These are phyloP conservation scores for Eucalyptus cladocalyx DNA, from an alignment of 345 rosid genomes.

Conservation along the genomic window DNA sequence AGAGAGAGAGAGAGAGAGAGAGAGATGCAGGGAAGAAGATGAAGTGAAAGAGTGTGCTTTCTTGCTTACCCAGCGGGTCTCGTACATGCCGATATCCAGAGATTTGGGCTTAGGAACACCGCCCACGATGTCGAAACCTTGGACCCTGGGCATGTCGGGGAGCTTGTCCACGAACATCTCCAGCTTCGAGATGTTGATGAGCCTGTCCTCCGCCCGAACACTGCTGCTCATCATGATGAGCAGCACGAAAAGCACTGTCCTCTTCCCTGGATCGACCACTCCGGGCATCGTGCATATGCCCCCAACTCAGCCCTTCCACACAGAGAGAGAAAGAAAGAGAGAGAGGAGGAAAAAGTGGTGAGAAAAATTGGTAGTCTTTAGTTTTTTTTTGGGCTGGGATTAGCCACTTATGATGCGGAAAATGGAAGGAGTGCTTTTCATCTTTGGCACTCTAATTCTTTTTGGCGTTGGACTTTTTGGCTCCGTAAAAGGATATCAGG, in stretches of 20 bases:
- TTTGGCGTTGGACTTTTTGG: not conserved
- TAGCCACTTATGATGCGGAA: not conserved
- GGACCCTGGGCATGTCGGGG: constrained; percentile 53
- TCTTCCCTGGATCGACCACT: not conserved
- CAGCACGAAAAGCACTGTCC: not conserved
- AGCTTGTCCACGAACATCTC: constrained; percentile 76
- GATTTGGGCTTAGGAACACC: constrained; percentile 29
- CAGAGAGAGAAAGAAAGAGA: not conserved
- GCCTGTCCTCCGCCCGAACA: constrained; percentile 13
- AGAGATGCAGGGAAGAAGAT: not conserved
- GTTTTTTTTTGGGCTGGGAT: not conserved
- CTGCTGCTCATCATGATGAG: not conserved
- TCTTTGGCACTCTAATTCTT: not conserved
- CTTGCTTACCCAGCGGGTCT: constrained; percentile 50
- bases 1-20: not conserved
- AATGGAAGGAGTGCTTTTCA: not conserved
- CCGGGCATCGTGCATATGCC: not conserved
- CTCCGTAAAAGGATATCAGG: not conserved
- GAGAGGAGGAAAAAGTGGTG: not conserved
- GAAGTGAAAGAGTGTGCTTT: not conserved
- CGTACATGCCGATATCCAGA: constrained; percentile 72
- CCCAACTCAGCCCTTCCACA: not conserved
- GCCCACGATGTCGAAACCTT: constrained; percentile 20
- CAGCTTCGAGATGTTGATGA: constrained; percentile 19
- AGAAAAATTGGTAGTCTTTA: not conserved